A percentile compares a stretch with the other conserved stretches of the same genome.
Evolutionary conservation across 2,329 filamentous ascomycete species (phyloP).

Genomic region (Paecilomyces variotii): DNA sequence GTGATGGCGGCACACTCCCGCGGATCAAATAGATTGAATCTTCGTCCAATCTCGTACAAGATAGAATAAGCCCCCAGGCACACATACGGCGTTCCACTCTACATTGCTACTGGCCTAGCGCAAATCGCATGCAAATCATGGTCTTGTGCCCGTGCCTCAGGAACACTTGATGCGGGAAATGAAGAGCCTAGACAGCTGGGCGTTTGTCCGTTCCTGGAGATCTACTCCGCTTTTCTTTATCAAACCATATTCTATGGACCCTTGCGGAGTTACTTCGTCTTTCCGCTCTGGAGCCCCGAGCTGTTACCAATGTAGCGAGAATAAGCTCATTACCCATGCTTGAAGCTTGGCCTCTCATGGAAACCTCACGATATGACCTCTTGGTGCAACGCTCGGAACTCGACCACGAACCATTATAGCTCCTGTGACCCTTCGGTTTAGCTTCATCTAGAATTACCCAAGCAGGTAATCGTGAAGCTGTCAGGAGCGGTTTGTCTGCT

Average conservation of each 20-base stretch:
- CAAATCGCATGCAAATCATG: not conserved
- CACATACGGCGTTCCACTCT: not conserved
- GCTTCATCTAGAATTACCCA: not conserved
- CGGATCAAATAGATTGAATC: not conserved
- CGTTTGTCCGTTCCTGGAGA: not conserved
- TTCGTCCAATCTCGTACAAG: not conserved
- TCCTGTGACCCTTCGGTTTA: not conserved
- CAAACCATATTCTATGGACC: not conserved
- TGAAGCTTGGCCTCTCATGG: not conserved
- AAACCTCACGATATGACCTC: not conserved
- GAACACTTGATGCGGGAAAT: not conserved
- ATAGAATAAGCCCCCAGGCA: not conserved
- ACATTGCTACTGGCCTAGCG: not conserved
- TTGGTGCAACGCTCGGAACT: not conserved
- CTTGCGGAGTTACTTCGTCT: not conserved
- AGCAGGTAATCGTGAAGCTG: not conserved
- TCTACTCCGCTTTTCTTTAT: not conserved
- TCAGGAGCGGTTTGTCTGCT: not conserved
- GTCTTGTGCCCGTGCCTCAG: not conserved
- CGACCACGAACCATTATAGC: not conserved
- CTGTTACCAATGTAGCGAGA: not conserved
- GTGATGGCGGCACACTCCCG: not conserved
- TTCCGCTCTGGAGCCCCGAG: not conserved
- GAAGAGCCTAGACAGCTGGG: not conserved
- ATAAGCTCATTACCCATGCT: not conserved